Conservation (phyloP, 257 asterid genomes). For the Scutellaria minor region DNA sequence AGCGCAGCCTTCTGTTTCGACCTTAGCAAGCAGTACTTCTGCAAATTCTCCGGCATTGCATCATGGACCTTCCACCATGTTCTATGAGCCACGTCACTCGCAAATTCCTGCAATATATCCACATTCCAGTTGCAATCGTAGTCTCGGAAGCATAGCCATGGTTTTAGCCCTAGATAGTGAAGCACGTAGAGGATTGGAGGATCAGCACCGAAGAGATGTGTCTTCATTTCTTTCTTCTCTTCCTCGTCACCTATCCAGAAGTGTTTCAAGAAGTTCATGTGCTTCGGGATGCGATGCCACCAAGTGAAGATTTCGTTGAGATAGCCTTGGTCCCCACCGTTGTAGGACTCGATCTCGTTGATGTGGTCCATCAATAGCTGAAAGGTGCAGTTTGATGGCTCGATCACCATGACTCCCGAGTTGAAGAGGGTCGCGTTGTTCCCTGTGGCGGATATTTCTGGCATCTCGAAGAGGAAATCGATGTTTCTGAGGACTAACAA, state of each 20-base stretch:
- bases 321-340: conserved; percentile 97
- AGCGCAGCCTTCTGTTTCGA: conserved; percentile 90
- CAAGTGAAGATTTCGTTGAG: conserved; percentile 86
- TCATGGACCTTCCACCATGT: conserved; percentile 97
- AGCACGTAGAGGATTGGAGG: conserved; percentile 83
- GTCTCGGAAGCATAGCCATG: conserved; percentile 91
- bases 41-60: conserved; percentile 86
- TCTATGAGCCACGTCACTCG: conserved; percentile 79
- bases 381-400: conserved; percentile 88
- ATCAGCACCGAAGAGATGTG: conserved; percentile 67
- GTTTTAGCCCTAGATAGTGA: conserved; percentile 83
- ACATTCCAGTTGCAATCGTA: conserved; percentile 95
- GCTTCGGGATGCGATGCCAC: conserved; percentile 96
- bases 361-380: conserved; percentile 82
- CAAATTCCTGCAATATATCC: conserved; percentile 67
- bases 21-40: conserved; percentile 76
- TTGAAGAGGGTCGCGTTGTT: conserved; percentile 86
- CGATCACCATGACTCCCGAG: conserved; percentile 93
- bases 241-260: conserved; percentile 84
- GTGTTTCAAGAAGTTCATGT: conserved; percentile 84
- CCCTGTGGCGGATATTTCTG: conserved; percentile 85
- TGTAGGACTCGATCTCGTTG: conserved; percentile 82
- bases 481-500: conserved; percentile 73
- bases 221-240: conserved; percentile 65
- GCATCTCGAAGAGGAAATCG: conserved; percentile 90